Evolutionary conservation across 2,329 filamentous ascomycete genomes (phyloP).

Genomic region (Talaromyces amestolkiae): DNA sequence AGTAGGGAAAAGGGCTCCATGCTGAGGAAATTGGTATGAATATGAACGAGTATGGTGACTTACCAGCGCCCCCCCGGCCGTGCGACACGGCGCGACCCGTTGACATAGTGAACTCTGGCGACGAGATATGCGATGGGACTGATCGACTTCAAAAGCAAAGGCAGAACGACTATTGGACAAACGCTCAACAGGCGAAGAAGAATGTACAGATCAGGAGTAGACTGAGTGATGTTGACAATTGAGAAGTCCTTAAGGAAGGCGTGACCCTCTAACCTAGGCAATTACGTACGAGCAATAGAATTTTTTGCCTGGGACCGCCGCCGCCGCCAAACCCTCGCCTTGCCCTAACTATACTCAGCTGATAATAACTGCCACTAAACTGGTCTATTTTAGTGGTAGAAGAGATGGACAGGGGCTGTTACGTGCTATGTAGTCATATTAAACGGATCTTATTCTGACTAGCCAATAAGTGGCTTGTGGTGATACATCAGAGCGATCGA

Average conservation of each 20-base stretch:
- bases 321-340: slow-evolving; percentile 2
- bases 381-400: not conserved
- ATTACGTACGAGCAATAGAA: slow-evolving; percentile 11
- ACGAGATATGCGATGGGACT: not conserved
- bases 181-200: not conserved
- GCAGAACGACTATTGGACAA: not conserved
- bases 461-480: not conserved
- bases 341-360: not conserved
- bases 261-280: slow-evolving; percentile 5
- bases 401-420: not conserved
- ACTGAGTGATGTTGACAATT: slow-evolving; percentile 17
- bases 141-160: not conserved
- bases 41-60: slow-evolving; percentile 19
- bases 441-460: not conserved
- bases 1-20: not conserved
- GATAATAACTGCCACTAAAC: not conserved
- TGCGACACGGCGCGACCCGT: slow-evolving; percentile 53
- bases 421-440: slow-evolving; percentile 14
- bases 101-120: slow-evolving; percentile 13
- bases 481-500: not conserved
- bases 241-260: not conserved
- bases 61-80: slow-evolving; percentile 73
- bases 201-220: not conserved
- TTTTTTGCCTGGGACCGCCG: not conserved
- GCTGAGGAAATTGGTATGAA: not conserved